These are phyloP conservation scores for Lithohypha guttulata DNA, from an alignment of 2,329 filamentous ascomycete genomes.

Conservation along the genomic window DNA sequence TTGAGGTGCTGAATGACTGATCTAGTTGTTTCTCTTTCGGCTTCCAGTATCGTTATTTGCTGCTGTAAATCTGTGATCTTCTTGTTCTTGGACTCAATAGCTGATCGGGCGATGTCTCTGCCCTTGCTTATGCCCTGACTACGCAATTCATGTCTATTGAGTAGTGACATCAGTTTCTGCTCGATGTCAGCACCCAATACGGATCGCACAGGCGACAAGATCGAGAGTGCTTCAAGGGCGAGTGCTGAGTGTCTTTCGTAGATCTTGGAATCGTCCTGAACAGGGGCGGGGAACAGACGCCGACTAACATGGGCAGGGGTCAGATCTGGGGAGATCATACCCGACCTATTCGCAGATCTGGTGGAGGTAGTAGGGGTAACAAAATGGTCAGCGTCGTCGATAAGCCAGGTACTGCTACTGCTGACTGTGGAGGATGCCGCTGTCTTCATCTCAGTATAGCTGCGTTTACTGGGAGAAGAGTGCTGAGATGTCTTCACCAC, in stretches of 20 bases:
- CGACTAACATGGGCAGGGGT: slow-evolving; percentile 1
- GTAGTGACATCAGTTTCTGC: slow-evolving; percentile 30
- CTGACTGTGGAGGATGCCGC: background rate
- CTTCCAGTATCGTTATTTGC: slow-evolving; percentile 48
- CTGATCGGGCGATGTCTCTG: slow-evolving; percentile 54
- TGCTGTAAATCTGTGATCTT: slow-evolving; percentile 56
- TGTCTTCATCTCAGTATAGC: slow-evolving; percentile 15
- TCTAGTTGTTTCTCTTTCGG: slow-evolving; percentile 44
- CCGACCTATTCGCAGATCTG: slow-evolving; percentile 6
- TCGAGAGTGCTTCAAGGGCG: slow-evolving; percentile 23
- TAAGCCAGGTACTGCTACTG: slow-evolving; percentile 10
- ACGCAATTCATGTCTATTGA: slow-evolving; percentile 48
- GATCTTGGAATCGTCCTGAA: slow-evolving; percentile 13
- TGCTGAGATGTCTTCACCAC: slow-evolving; percentile 23
- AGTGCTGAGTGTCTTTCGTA: slow-evolving; percentile 25
- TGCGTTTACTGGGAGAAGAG: slow-evolving; percentile 25
- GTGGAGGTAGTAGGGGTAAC: slow-evolving; percentile 17
- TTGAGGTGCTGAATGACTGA: slow-evolving; percentile 33
- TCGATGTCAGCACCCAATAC: slow-evolving; percentile 26
- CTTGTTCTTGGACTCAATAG: slow-evolving; percentile 54
- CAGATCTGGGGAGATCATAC: slow-evolving; percentile 15
- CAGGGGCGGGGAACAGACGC: background rate
- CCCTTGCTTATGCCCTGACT: slow-evolving; percentile 53
- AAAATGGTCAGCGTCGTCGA: slow-evolving; percentile 18
- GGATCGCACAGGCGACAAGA: slow-evolving; percentile 26